Base-by-base conservation (phyloP, 73 alveolate genomes). In the Paramecium sonneborni region DNA sequence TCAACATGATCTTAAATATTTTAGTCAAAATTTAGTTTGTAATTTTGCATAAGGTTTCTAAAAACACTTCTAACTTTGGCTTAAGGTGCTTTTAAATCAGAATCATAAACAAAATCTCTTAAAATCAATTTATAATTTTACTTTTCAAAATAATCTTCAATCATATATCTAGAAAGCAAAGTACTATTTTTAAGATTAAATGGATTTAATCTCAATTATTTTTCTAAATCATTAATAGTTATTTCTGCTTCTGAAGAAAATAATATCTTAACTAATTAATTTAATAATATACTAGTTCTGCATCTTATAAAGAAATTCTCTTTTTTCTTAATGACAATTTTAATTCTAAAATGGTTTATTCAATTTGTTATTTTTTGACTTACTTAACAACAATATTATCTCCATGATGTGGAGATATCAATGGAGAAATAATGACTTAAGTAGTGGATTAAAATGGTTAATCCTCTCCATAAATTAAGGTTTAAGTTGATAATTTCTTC, bases 121-220 rank as follows among this genome's bases (percentile, higher is more conserved):
- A 2, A 28, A 12, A 35, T 34, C 1, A 18, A 38, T 35, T 52
- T 4, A 52, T 0, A 4, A 35, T 32, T 5, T 8, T 62, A 72
- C 86, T 72, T 72, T 1, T 72, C 86, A 72, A 28, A 35, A 37
- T 72, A 32, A 72, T 72, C 86, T 72, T 72, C 86, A 35, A 72
- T 18, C 86, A 72, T 15, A 6, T 72, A 72, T 72, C 86, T 72
- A 28, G 86, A 58, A 30, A 72, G 32, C 5, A 35, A 21, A 72
- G 57, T 72, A 72, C 39, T 38, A n/a, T 72, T 72, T 21, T 72
- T 32, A 34, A 32, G 24, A 1, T 38, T 12, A 38, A 72, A 72
- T n/a, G 86, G 86, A 35, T 72, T 62, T 11, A 10, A 15, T 18
- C 24, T 35, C 32, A 72, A 38, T 72, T 8, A 14, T 34, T 35